Base-by-base conservation (phyloP, 2,329 filamentous ascomycete species). In the Chaetothyriales sp. region DNA sequence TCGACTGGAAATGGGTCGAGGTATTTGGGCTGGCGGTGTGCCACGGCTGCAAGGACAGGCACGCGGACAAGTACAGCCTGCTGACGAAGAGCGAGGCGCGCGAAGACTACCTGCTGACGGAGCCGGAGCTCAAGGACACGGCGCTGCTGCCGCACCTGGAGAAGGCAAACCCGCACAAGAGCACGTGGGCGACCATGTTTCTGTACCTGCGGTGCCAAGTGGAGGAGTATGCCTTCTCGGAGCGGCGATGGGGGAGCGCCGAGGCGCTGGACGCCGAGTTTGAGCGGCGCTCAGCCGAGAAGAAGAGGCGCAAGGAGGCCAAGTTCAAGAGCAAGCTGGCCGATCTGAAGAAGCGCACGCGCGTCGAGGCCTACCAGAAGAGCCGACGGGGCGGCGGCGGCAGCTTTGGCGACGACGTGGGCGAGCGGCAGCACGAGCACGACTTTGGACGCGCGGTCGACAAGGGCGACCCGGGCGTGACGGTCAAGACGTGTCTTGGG, bases 131-230 rank as follows among this genome's bases (percentile, higher is more conserved):
- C n/a, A 84, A 85, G 61, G 92, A 98, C 63, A 78, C 81, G 52
- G 85, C 89, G 15, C 73, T 98, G 1, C 75, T 98, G 0, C 90
- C 90, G 0, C 89, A 94, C 66, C 76, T 98, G 7, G 85, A 86
- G 50, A 83, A 83, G 33, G 90, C 92, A 1, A 98, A 98, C 62
- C 92, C 92, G 0, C 92, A 95, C 70, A 95, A 95, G 66, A 82
- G 85, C 0, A 89, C 89, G 53, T 98, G 89, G 87, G 89, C 95
- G 67, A 88, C 94, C 72, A 98, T 98, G 92, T 95, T 95, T 83
- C 77, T 98, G 2, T 98, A 92, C 65, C 74, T 98, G 19, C 84
- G 92, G 0, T 94, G 81, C 55, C 92, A 98, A 65, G 86, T 98
- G 1, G 92, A 98, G 65, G 88, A 89, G 52, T 95, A 95, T 64